Evolutionary conservation across 352 stramenopile genomes (phyloP).

Genomic region (Phytopythium ostracodes): DNA sequence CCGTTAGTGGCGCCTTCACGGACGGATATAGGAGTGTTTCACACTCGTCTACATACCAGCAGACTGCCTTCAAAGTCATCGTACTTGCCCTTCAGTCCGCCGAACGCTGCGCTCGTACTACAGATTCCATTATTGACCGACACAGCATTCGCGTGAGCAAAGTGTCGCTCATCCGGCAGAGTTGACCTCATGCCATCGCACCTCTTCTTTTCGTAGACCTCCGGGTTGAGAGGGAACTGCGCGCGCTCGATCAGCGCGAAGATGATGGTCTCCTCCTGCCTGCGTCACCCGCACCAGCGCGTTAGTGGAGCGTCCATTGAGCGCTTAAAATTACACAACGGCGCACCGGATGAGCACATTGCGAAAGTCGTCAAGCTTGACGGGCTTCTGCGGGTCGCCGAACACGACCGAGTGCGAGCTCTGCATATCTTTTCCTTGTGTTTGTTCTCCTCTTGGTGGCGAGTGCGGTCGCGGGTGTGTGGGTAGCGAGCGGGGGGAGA

Average conservation of each 20-base stretch:
- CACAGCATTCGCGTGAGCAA: background rate
- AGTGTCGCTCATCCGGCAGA: too few species aligned
- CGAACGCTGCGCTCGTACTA: slow-evolving; percentile 69
- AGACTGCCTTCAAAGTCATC: slow-evolving; percentile 81
- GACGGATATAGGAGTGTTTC: background rate
- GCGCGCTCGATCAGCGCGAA: slow-evolving; percentile 99
- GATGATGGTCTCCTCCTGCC: slow-evolving; percentile 99
- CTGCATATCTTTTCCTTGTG: slow-evolving; percentile 28
- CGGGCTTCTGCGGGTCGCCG: slow-evolving; percentile 56
- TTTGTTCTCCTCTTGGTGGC: background rate
- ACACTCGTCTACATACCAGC: slow-evolving; percentile 24
- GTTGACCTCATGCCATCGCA: too few species aligned
- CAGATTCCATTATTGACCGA: background rate
- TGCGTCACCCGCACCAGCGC: slow-evolving; percentile 11
- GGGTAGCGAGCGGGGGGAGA: background rate
- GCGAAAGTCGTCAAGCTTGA: slow-evolving; percentile 85
- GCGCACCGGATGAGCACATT: slow-evolving; percentile 82
- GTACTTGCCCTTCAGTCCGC: slow-evolving; percentile 83
- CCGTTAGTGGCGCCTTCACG: background rate
- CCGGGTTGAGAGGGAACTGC: slow-evolving; percentile 94
- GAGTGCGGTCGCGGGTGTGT: background rate
- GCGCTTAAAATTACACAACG: too few species aligned
- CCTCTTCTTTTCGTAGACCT: slow-evolving; percentile 92
- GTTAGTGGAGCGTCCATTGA: too few species aligned
- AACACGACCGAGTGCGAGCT: slow-evolving; percentile 65